These are phyloP conservation scores for Luvunga scandens DNA, from an alignment of 345 rosid species.

Conservation along the genomic window DNA sequence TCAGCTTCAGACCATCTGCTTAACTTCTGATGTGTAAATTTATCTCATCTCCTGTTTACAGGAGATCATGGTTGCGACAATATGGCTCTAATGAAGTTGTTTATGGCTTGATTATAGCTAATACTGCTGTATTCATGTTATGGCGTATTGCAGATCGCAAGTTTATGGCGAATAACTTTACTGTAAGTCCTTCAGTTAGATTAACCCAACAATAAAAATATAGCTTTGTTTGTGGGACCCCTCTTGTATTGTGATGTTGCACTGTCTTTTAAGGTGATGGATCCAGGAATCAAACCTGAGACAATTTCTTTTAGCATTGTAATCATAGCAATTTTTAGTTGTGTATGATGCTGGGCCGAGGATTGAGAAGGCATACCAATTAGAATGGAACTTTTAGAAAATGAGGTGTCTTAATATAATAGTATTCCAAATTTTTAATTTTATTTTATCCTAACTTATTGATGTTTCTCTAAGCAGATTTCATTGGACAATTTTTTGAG, in stretches of 20 bases:
- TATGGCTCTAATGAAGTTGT: slow-evolving; percentile 46
- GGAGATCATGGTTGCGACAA: slow-evolving; percentile 61
- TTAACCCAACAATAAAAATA: slow-evolving; percentile 1
- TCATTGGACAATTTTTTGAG: slow-evolving; percentile 68
- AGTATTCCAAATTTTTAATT: background rate
- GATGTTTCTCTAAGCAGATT: slow-evolving; percentile 50
- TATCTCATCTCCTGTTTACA: slow-evolving; percentile 32
- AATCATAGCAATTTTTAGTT: background rate
- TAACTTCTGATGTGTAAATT: slow-evolving; percentile 2
- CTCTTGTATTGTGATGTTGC: background rate
- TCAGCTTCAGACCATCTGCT: slow-evolving; percentile 2
- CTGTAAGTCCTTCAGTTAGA: slow-evolving; percentile 45
- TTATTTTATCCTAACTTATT: slow-evolving; percentile 13
- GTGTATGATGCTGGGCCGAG: background rate
- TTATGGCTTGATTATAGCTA: slow-evolving; percentile 61
- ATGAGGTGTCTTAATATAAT: background rate
- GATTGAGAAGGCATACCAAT: background rate
- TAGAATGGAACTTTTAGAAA: background rate
- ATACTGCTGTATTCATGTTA: slow-evolving; percentile 63
- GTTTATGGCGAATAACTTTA: slow-evolving; percentile 78
- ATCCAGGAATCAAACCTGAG: background rate
- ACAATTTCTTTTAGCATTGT: background rate
- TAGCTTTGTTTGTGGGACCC: slow-evolving; percentile 1
- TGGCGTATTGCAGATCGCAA: slow-evolving; percentile 57
- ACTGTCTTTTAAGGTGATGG: slow-evolving; percentile 5